Evolutionary conservation across 495 filamentous ascomycete species (phyloP).

Genomic region (Penicillium roqueforti): DNA sequence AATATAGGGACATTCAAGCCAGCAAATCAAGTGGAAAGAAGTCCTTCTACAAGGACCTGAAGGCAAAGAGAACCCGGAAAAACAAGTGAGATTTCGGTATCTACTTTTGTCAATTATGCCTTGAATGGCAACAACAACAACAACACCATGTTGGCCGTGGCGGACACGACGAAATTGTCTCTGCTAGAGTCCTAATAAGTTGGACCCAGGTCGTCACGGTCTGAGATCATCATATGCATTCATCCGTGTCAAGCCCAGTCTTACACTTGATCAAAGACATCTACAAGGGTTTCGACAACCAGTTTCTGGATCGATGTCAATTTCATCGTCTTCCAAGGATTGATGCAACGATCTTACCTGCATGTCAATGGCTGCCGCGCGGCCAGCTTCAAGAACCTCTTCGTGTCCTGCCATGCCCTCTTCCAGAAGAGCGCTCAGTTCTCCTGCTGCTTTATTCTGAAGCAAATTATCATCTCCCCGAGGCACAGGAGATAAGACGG

Average conservation of each 20-base stretch:
- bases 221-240: background rate
- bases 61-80: constrained; percentile 50
- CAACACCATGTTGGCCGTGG: background rate
- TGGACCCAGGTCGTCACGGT: background rate
- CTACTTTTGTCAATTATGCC: background rate
- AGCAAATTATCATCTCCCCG: constrained; percentile 54
- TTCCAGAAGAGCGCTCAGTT: constrained; percentile 54
- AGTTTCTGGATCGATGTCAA: constrained; percentile 35
- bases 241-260: background rate
- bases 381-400: constrained; percentile 66
- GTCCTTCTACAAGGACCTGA: constrained; percentile 63
- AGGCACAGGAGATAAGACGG: constrained; percentile 60
- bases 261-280: constrained; percentile 20
- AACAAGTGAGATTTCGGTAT: constrained; percentile 21
- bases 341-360: constrained; percentile 48
- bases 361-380: constrained; percentile 60
- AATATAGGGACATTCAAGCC: constrained; percentile 65
- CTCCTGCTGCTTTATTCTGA: constrained; percentile 37
- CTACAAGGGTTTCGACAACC: constrained; percentile 35
- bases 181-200: background rate
- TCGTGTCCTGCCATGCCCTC: constrained; percentile 67
- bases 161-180: background rate
- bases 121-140: background rate
- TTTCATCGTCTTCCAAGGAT: background rate
- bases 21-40: constrained; percentile 70